Percentiles rank a stretch among this genome's conserved stretches.
These are phyloP conservation scores for Aureococcus anophagefferens DNA, from an alignment of 108 stramenopile species.

Conservation along the genomic window DNA sequence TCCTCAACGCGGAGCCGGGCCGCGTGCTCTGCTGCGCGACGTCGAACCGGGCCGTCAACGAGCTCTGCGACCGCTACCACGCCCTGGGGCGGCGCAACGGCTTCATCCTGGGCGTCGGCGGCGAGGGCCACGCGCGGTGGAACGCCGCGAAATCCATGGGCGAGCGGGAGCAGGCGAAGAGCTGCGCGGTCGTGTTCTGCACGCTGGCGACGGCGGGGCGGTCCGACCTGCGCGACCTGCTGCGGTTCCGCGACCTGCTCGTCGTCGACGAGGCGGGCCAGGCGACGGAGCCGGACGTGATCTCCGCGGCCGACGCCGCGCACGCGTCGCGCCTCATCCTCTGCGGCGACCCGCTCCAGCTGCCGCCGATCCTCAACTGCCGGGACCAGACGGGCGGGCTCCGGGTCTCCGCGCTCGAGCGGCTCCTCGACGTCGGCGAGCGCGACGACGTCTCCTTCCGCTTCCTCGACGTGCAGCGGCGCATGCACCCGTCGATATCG, in stretches of 20 bases:
- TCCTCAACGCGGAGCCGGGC: constrained; percentile 4
- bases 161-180: too few species aligned
- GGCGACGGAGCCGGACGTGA: neutral
- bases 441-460: neutral
- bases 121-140: too few species aligned
- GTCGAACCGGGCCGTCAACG: constrained; percentile 55
- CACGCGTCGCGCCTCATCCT: neutral
- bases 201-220: too few species aligned
- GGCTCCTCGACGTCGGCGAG: neutral
- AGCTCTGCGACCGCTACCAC: constrained; percentile 33
- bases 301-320: neutral
- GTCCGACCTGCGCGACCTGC: too few species aligned
- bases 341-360: neutral
- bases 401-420: neutral
- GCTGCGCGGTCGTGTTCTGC: too few species aligned
- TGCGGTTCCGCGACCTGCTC: too few species aligned
- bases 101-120: too few species aligned
- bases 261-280: neutral
- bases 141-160: too few species aligned
- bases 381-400: neutral
- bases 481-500: neutral
- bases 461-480: neutral
- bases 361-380: neutral
- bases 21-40: constrained; percentile 47
- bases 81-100: neutral